Evolutionary conservation across 2,329 filamentous ascomycete genomes (phyloP), one percentile per base, ranked within the genome.

Genomic region (Leptographium lundbergii): DNA sequence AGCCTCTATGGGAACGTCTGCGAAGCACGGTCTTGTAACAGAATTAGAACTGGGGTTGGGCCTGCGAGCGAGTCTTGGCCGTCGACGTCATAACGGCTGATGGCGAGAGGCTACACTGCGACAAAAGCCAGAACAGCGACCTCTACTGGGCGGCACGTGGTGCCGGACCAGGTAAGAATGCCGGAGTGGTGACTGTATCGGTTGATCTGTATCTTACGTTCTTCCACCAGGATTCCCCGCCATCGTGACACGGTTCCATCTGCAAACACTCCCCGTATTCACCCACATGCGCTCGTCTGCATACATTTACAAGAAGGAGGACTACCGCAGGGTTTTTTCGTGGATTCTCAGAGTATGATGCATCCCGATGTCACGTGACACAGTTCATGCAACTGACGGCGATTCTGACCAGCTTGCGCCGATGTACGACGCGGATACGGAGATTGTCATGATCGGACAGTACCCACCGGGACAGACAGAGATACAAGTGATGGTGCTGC

Each of bases 21-120:
- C 57, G 77, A 22, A 10, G 17, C 11, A 9, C 39, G 7, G 29
- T 19, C 25, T 32, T 4, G 19, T 52, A 6, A 55, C 45, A 9
- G 14, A 27, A 29, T 7, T 50, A 60, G 76, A 78, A 76, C 61
- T 81, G 78, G 78, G 79, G 79, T 0, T 81, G 77, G 75, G 77
- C 77, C 0, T 81, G 78, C 58, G 74, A 80, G 63, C 66, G 68
- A 17, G 68, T 80, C 1, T 57, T 71, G 2, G 75, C 69, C 1
- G 63, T 80, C 11, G 77, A 80, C 59, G 75, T 77, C 1, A 75
- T 80, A 2, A 76, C 75, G 1, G 76, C 76, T 0, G 67, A 74
- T 7, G 77, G 71, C 1, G 65, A 70, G 58, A 63, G 68, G 60
- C 60, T 74, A 19, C 68, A 70, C 59, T 72, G 70, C 61, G 69